Evolutionary conservation across 1,284 basidiomycete genomes (phyloP).

Genomic region (Sanguinoderma infundibulare): DNA sequence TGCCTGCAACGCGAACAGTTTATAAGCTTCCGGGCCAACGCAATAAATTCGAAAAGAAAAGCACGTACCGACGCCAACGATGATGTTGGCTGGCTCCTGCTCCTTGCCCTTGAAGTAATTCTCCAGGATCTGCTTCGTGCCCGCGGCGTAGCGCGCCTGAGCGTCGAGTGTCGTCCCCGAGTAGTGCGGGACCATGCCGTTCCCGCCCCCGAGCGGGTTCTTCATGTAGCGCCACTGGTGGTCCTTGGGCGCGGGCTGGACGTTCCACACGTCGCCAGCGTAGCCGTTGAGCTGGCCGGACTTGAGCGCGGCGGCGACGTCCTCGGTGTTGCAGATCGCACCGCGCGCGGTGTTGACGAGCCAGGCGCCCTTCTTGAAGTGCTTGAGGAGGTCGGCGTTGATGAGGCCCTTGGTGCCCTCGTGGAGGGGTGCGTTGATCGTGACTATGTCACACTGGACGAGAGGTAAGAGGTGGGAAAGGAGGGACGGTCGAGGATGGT

Average conservation of each 20-base stretch:
- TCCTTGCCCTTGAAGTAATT: constrained; percentile 74
- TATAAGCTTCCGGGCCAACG: background rate
- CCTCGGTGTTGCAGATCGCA: constrained; percentile 87
- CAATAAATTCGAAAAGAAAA: background rate
- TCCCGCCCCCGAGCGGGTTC: constrained; percentile 81
- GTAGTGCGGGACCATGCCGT: constrained; percentile 88
- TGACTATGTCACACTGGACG: constrained; percentile 77
- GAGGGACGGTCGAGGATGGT: background rate
- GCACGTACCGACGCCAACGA: constrained; percentile 59
- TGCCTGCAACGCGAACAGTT: constrained; percentile 25
- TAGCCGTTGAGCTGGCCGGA: constrained; percentile 79
- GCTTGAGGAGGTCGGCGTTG: constrained; percentile 82
- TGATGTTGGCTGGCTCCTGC: constrained; percentile 84
- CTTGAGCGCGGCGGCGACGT: constrained; percentile 78
- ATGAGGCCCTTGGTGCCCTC: constrained; percentile 84
- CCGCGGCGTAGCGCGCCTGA: constrained; percentile 86
- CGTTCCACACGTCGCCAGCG: constrained; percentile 77
- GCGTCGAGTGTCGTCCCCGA: constrained; percentile 92
- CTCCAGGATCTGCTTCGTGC: constrained; percentile 80
- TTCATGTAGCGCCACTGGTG: constrained; percentile 88
- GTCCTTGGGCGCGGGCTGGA: constrained; percentile 85
- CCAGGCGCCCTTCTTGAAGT: constrained; percentile 92
- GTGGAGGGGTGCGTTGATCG: constrained; percentile 91
- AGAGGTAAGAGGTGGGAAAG: background rate
- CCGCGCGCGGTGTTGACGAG: constrained; percentile 94